A percentile compares a stretch with the other conserved stretches of the same genome.
Evolutionary conservation across 208 protist species (phyloP).

Genomic region (Leishmania turanica): DNA sequence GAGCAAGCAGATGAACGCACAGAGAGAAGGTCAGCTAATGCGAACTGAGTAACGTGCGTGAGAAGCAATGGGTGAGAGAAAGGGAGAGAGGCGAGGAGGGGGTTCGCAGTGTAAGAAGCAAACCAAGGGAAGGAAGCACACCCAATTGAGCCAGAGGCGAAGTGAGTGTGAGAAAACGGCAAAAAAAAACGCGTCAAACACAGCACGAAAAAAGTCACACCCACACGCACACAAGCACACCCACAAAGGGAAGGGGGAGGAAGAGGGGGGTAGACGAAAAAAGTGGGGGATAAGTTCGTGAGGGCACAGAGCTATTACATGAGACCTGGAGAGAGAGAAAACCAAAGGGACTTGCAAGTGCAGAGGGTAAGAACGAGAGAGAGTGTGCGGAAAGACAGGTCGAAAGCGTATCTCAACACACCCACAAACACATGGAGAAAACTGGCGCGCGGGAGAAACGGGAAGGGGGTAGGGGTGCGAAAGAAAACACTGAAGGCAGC

Average conservation of each 20-base stretch:
- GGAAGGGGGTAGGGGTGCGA: background rate
- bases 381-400: background rate
- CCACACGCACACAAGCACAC: background rate
- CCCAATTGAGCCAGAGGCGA: background rate
- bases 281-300: background rate
- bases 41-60: background rate
- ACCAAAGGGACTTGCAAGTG: background rate
- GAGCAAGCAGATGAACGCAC: background rate
- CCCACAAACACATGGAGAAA: background rate
- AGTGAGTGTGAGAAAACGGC: background rate
- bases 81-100: background rate
- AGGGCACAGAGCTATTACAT: constrained; percentile 3
- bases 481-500: background rate
- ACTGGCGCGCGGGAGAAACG: background rate
- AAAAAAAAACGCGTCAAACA: constrained; percentile 5
- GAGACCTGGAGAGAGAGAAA: constrained; percentile 4
- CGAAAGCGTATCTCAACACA: background rate
- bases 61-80: background rate
- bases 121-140: background rate
- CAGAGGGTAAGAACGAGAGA: background rate
- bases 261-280: background rate
- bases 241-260: background rate
- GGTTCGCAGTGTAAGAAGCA: background rate
- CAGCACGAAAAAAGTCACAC: background rate
- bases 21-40: background rate